Percentiles rank a stretch among this genome's conserved stretches.
Conservation (phyloP, 148 eudicot genomes). For the Vaccinium myrtillus region DNA sequence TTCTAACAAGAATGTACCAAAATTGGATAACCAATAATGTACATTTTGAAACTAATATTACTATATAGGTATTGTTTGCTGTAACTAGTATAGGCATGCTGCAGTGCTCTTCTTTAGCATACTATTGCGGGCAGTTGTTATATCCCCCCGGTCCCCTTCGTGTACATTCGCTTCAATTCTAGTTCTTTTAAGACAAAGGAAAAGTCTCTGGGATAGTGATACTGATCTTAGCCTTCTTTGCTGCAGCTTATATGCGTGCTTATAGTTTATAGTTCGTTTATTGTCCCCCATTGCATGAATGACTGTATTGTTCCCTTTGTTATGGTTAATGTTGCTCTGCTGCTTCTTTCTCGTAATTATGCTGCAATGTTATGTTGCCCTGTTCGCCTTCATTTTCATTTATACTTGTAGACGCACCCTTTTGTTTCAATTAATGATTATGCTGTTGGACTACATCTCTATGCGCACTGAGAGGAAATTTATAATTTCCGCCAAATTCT, state of each 20-base stretch:
- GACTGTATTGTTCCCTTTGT: too few species aligned
- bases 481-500: not conserved
- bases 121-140: too few species aligned
- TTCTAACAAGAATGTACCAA: not conserved
- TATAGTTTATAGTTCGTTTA: not conserved
- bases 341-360: not conserved
- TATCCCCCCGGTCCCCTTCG: too few species aligned
- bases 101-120: too few species aligned
- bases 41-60: not conserved
- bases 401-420: too few species aligned
- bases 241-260: not conserved
- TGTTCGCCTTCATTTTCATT: not conserved
- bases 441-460: not conserved
- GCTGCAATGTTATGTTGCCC: not conserved
- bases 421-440: not conserved
- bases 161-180: too few species aligned
- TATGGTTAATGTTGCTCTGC: not conserved
- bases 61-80: too few species aligned
- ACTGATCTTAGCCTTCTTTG: not conserved
- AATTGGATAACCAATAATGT: not conserved
- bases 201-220: too few species aligned
- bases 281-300: not conserved
- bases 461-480: not conserved
- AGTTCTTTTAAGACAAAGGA: too few species aligned
- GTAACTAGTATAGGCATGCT: not conserved